A percentile compares a stretch with the other conserved stretches of the same genome.
These are phyloP conservation scores for Linum usitatissimum DNA, from an alignment of 345 rosid species.

Conservation along the genomic window DNA sequence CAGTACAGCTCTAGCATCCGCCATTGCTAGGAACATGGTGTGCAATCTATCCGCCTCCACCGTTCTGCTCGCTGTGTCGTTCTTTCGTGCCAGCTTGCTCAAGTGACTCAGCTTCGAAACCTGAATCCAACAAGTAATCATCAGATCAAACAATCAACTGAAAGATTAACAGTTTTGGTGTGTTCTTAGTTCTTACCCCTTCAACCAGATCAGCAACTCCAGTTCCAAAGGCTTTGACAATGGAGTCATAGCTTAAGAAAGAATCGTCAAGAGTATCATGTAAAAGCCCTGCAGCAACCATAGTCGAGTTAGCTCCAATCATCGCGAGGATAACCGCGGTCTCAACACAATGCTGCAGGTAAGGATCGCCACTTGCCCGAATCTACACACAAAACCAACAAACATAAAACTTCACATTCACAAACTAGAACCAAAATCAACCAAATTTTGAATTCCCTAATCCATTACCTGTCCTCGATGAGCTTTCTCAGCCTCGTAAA, in stretches of 20 bases:
- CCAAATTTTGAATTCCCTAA: no score
- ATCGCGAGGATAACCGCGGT: conserved; percentile 70
- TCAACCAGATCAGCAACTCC: conserved; percentile 88
- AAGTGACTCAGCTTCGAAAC: conserved; percentile 92
- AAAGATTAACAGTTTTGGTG: no score
- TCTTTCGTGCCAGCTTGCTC: conserved; percentile 93
- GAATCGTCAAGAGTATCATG: conserved; percentile 92
- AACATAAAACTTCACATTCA: background rate
- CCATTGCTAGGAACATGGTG: conserved; percentile 94
- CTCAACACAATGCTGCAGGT: conserved; percentile 91
- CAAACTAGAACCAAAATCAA: conserved; percentile 9
- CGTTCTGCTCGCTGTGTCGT: conserved; percentile 69
- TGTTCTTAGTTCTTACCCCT: conserved; percentile 49
- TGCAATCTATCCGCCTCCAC: conserved; percentile 91
- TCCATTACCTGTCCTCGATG: conserved; percentile 81
- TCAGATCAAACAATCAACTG: background rate
- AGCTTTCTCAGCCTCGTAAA: conserved; percentile 81
- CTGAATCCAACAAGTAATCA: conserved; percentile 18
- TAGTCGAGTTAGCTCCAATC: conserved; percentile 72
- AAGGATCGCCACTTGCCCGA: conserved; percentile 95
- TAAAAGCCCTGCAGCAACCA: conserved; percentile 86
- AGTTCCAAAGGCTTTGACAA: conserved; percentile 57
- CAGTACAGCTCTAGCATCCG: conserved; percentile 95
- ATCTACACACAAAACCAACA: conserved; percentile 30
- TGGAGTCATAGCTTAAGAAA: conserved; percentile 53